These are phyloP conservation scores for Vairimorpha apis DNA, from an alignment of 371 early-diverging fungal genomes.

Conservation along the genomic window DNA sequence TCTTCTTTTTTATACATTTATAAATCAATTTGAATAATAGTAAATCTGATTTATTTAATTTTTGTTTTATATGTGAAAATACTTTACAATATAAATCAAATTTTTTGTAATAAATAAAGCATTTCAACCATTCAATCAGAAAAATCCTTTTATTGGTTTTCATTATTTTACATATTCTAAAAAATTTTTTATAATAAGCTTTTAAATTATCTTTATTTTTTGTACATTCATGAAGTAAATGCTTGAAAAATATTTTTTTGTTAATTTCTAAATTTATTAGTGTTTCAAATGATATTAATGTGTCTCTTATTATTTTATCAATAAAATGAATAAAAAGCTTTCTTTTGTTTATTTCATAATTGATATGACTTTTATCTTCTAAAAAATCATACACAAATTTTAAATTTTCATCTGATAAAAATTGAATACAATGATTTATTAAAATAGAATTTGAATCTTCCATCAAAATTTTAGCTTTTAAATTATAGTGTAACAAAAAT, in stretches of 20 bases:
- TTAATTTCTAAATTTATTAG: constrained; percentile 1
- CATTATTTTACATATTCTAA: constrained; percentile 4
- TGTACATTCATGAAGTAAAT: background rate
- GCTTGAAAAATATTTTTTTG: background rate
- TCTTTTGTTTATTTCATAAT: constrained; percentile 3
- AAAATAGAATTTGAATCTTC: background rate
- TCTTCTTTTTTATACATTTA: constrained; percentile 13
- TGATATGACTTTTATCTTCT: background rate
- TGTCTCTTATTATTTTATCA: constrained; percentile 3
- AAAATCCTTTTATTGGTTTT: background rate
- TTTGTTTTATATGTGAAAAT: background rate
- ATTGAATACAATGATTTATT: background rate
- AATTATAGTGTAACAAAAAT: background rate
- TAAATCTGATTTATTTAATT: background rate
- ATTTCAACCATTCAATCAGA: constrained; percentile 14
- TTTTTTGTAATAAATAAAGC: constrained; percentile 17
- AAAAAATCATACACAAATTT: background rate
- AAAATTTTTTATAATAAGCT: constrained; percentile 4
- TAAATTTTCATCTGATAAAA: background rate
- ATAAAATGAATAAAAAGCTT: background rate
- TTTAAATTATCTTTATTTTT: background rate
- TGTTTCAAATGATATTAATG: background rate
- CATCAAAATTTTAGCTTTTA: background rate
- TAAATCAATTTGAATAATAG: constrained; percentile 1
- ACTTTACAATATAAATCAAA: constrained; percentile 24